Percentiles rank a stretch among this genome's conserved stretches.
Conservation (phyloP, 164 flowering plant species). For the Vitis amurensis region DNA sequence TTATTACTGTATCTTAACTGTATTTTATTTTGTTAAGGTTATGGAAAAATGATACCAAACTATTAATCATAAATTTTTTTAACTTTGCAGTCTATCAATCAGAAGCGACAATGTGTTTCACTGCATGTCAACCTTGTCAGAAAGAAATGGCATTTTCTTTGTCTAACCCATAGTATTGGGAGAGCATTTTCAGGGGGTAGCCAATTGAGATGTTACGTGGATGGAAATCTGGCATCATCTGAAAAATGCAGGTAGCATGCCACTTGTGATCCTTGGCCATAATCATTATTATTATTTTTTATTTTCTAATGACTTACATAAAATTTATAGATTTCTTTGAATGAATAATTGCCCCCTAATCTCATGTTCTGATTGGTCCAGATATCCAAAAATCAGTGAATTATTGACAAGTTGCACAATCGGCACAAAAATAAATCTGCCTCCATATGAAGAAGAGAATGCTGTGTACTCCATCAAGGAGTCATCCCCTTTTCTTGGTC, state of each 20-base stretch:
- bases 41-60: background rate
- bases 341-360: conserved; percentile 1
- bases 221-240: conserved; percentile 81
- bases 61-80: conserved; percentile 7
- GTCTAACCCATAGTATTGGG: conserved; percentile 90
- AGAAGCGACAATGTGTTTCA: conserved; percentile 68
- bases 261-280: background rate
- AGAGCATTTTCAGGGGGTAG: conserved; percentile 99
- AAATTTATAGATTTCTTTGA: background rate
- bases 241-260: conserved; percentile 87
- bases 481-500: conserved; percentile 79
- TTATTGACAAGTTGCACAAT: conserved; percentile 59
- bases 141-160: conserved; percentile 92
- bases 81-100: conserved; percentile 71
- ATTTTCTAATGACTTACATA: background rate
- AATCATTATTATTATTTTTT: background rate
- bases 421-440: conserved; percentile 53
- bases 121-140: conserved; percentile 49
- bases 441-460: conserved; percentile 52
- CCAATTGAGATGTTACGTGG: conserved; percentile 72
- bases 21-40: background rate
- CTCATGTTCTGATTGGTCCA: conserved; percentile 30
- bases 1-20: background rate
- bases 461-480: conserved; percentile 44
- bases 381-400: conserved; percentile 87